phyloP scores from a whole-genome alignment of 768 basidiomycete species.

The Boletus insuetus region DNA sequence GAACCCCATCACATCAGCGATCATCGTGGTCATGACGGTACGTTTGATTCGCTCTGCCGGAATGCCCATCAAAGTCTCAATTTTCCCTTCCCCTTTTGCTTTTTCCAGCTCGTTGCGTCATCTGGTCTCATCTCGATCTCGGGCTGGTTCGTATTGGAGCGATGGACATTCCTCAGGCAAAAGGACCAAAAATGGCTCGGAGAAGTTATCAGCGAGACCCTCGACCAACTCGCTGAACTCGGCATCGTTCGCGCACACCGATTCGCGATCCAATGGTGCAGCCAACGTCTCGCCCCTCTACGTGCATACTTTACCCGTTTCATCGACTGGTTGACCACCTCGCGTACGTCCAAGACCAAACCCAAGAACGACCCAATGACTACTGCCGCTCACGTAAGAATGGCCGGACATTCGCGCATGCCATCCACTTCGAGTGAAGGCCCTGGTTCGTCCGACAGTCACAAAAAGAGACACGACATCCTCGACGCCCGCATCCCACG shows the following conservation, averaged over 20 bases:
- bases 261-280: slow-evolving; percentile 23
- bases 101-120: slow-evolving; percentile 30
- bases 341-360: not conserved
- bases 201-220: slow-evolving; percentile 33
- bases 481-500: slow-evolving; percentile 26
- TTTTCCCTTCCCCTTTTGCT: not conserved
- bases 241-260: slow-evolving; percentile 27
- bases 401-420: not conserved
- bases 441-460: not conserved
- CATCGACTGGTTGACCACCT: slow-evolving; percentile 9
- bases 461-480: not conserved
- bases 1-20: slow-evolving; percentile 57
- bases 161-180: slow-evolving; percentile 43
- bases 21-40: slow-evolving; percentile 70
- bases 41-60: not conserved
- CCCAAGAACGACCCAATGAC: not conserved
- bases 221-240: slow-evolving; percentile 18
- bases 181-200: slow-evolving; percentile 47
- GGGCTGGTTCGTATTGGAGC: slow-evolving; percentile 49
- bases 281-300: slow-evolving; percentile 6
- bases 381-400: not conserved
- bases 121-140: slow-evolving; percentile 47
- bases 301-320: slow-evolving; percentile 8
- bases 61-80: not conserved
- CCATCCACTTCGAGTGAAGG: slow-evolving; percentile 6